These are phyloP conservation scores for Erodium moschatum DNA, from an alignment of 441 rosid species.

Conservation along the genomic window DNA sequence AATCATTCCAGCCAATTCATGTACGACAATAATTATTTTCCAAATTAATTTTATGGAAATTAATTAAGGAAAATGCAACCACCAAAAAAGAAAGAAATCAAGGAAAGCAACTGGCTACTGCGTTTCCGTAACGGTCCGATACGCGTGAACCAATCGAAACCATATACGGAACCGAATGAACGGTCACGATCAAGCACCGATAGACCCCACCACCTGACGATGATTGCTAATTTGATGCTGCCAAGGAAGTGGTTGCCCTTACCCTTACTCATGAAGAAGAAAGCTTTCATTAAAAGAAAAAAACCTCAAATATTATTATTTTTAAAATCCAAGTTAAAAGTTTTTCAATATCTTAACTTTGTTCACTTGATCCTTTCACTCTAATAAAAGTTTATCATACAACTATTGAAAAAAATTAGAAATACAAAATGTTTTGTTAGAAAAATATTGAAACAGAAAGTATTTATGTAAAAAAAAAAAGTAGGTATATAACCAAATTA, in stretches of 20 bases:
- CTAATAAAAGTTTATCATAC: too few relatives aligned
- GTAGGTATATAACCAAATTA: too few relatives aligned
- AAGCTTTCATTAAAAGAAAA: background rate
- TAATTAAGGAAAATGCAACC: too few relatives aligned
- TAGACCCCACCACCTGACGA: slow-evolving; percentile 13
- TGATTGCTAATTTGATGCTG: background rate
- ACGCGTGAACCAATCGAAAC: slow-evolving; percentile 12
- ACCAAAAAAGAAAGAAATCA: background rate
- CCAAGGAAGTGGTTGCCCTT: background rate
- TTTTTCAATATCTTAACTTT: too few relatives aligned
- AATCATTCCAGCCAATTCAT: background rate
- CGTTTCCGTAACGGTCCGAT: background rate
- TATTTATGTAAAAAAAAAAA: too few relatives aligned
- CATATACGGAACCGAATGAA: background rate
- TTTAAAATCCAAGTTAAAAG: too few relatives aligned
- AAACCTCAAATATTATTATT: too few relatives aligned
- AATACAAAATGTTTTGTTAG: too few relatives aligned
- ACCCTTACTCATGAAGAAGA: background rate
- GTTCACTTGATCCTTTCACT: too few relatives aligned
- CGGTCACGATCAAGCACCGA: background rate
- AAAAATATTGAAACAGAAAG: too few relatives aligned
- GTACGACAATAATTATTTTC: background rate
- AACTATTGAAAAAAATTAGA: too few relatives aligned
- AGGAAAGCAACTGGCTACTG: too few relatives aligned
- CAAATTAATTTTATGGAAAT: background rate